Evolutionary conservation across 176 grass and related monocot species (phyloP), one percentile per base, ranked within the genome.

Genomic region (Eragrostis nindensis): DNA sequence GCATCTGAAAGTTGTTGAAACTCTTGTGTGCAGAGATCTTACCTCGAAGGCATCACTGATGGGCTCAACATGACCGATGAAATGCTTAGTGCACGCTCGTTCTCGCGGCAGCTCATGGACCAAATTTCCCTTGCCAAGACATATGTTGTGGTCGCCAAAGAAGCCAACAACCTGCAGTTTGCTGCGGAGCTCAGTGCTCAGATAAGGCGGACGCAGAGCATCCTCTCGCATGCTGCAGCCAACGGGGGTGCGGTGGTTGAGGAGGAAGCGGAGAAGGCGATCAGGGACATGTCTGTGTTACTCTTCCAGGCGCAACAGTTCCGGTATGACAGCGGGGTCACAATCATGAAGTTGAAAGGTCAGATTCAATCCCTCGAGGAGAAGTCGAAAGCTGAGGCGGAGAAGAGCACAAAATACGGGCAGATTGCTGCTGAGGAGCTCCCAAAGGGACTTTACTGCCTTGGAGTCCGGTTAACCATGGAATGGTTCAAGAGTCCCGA

Each of bases 381-480:
- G 72, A 99, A 91, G 43, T 89, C 89, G 0, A 99, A 95, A 80
- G 88, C 86, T 55, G 96, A 99, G 88, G 78, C 47, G 0, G 90
- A 99, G 5, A 99, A 95, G 87, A 95, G 92, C 84, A 93, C 90
- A 16, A 95, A 91, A 10, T 99, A 95, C 40, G 96, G 92, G 18
- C 96, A 99, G 66, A 93, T 95, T 80, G 96, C 96, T 77, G 96
- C 96, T 8, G 96, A 99, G 89, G 91, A 92, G 74, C 93, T 99
- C 45, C 96, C 96, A 1, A 99, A 99, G 86, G 91, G 93, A 10
- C 91, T 99, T 53, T 99, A 91, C 27, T 99, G 96, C 86, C 89
- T 99, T 55, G 96, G 93, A 66, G 68, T 99, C 39, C 90, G 87
- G 64, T 62, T 99, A 85, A 95, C 96, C 41, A 93, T 82, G 66